Percentiles rank a stretch among this genome's conserved stretches.
Evolutionary conservation across 164 flowering plant genomes (phyloP).

Genomic region (Piper longum): DNA sequence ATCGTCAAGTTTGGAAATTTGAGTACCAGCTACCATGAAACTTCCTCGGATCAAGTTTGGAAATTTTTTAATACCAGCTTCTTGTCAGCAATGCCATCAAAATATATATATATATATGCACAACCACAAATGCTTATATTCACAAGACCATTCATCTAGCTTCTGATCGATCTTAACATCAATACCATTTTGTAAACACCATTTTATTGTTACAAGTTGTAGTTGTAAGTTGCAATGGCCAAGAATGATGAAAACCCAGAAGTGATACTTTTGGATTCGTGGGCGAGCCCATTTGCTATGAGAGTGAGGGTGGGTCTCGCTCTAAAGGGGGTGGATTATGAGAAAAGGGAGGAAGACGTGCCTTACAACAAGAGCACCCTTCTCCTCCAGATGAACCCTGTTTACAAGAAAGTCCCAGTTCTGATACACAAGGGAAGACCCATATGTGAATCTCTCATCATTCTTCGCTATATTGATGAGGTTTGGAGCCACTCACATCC

Average conservation of each 20-base stretch:
- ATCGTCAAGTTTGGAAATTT: not conserved
- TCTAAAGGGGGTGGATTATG: conserved; percentile 21
- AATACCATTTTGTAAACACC: no score
- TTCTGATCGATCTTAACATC: no score
- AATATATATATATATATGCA: no score
- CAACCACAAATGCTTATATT: no score
- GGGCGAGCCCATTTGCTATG: conserved; percentile 20
- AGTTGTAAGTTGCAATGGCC: not conserved
- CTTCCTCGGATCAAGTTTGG: not conserved
- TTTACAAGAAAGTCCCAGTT: conserved; percentile 15
- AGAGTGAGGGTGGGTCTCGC: conserved; percentile 22
- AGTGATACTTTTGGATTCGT: conserved; percentile 15
- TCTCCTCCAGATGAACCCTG: conserved; percentile 10
- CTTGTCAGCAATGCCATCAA: not conserved
- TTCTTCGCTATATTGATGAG: conserved; percentile 13
- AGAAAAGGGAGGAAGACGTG: conserved; percentile 13
- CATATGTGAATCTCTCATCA: conserved; percentile 18
- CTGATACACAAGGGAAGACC: conserved; percentile 11
- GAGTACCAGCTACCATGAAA: not conserved
- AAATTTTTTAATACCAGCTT: not conserved
- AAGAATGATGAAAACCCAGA: conserved; percentile 7
- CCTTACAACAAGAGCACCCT: conserved; percentile 6
- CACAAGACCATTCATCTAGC: no score
- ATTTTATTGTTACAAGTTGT: no score
- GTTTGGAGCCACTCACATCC: conserved; percentile 8